A percentile compares a stretch with the other conserved stretches of the same genome.
Conservation (phyloP, 2,329 filamentous ascomycete species). For the Ophiosphaerella korrae region DNA sequence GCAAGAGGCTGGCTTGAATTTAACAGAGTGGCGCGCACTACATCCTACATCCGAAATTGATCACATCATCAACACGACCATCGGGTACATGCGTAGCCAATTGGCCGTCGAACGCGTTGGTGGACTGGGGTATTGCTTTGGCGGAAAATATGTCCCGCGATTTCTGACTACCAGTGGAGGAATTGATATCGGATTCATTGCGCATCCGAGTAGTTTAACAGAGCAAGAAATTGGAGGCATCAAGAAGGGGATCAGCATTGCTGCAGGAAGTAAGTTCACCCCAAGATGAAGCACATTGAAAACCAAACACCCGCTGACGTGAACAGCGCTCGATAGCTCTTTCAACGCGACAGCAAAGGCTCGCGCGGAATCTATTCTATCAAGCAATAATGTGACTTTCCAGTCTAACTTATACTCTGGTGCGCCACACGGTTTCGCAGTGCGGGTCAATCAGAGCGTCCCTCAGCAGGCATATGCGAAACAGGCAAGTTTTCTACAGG, state of each 20-base stretch:
- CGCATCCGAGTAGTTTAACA: conserved; percentile 72
- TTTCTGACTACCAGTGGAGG: conserved; percentile 59
- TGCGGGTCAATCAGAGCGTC: conserved; percentile 36
- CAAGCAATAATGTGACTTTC: conserved; percentile 36
- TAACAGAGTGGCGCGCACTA: conserved; percentile 51
- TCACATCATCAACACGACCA: conserved; percentile 55
- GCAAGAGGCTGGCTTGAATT: conserved; percentile 71
- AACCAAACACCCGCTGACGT: conserved; percentile 9
- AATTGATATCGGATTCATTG: conserved; percentile 68
- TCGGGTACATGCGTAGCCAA: conserved; percentile 66
- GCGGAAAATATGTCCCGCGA: conserved; percentile 74
- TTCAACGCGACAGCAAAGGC: conserved; percentile 24
- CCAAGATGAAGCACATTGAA: not conserved
- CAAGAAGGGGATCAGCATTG: conserved; percentile 69
- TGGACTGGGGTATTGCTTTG: conserved; percentile 74
- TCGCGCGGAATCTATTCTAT: conserved; percentile 32
- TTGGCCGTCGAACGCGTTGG: conserved; percentile 61
- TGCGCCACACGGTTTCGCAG: conserved; percentile 45
- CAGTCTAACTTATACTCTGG: conserved; percentile 39
- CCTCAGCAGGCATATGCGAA: conserved; percentile 43
- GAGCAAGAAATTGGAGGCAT: conserved; percentile 69
- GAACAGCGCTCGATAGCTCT: conserved; percentile 23
- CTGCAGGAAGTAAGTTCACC: conserved; percentile 56
- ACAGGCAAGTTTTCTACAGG: conserved; percentile 43
- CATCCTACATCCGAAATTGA: conserved; percentile 54